phyloP scores from a whole-genome alignment of 1,284 basidiomycete genomes.

The Boletus smithii region DNA sequence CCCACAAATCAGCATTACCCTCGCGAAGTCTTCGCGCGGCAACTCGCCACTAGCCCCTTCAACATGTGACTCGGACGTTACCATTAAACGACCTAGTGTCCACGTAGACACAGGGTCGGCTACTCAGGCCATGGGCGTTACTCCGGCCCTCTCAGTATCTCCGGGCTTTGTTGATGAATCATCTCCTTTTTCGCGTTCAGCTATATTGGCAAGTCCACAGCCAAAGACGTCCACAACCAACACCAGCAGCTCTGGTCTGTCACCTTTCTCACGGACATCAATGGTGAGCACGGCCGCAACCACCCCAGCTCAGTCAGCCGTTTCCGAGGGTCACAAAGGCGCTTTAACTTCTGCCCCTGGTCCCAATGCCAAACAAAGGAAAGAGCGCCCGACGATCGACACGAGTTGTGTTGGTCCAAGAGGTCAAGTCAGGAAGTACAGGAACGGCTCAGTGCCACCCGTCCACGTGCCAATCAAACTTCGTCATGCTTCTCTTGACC shows the following conservation, averaged over 20 bases:
- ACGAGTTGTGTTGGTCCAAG: slow-evolving; percentile 32
- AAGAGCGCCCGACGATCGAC: slow-evolving; percentile 33
- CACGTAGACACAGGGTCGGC: slow-evolving; percentile 30
- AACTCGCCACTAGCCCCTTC: slow-evolving; percentile 27
- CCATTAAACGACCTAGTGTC: slow-evolving; percentile 29
- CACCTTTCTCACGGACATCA: slow-evolving; percentile 30
- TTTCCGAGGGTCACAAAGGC: slow-evolving; percentile 18
- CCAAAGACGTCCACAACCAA: slow-evolving; percentile 26
- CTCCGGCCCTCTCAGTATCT: slow-evolving; percentile 13
- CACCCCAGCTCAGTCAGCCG: slow-evolving; percentile 27
- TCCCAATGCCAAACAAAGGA: slow-evolving; percentile 24
- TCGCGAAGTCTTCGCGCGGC: slow-evolving; percentile 30
- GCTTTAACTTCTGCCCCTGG: slow-evolving; percentile 16
- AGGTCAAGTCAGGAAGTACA: slow-evolving; percentile 33
- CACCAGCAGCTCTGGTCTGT: slow-evolving; percentile 24
- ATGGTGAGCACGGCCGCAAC: slow-evolving; percentile 26
- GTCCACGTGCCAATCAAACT: slow-evolving; percentile 30
- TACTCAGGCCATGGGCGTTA: slow-evolving; percentile 21
- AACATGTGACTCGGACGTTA: slow-evolving; percentile 30
- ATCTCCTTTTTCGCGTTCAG: slow-evolving; percentile 24
- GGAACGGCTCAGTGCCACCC: slow-evolving; percentile 30
- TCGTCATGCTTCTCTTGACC: slow-evolving; percentile 31
- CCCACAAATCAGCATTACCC: slow-evolving; percentile 31
- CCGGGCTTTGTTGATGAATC: slow-evolving; percentile 21
- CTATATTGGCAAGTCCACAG: slow-evolving; percentile 23